Evolutionary conservation across 371 early-diverging fungal genomes (phyloP).

Genomic region (Circinella minor): DNA sequence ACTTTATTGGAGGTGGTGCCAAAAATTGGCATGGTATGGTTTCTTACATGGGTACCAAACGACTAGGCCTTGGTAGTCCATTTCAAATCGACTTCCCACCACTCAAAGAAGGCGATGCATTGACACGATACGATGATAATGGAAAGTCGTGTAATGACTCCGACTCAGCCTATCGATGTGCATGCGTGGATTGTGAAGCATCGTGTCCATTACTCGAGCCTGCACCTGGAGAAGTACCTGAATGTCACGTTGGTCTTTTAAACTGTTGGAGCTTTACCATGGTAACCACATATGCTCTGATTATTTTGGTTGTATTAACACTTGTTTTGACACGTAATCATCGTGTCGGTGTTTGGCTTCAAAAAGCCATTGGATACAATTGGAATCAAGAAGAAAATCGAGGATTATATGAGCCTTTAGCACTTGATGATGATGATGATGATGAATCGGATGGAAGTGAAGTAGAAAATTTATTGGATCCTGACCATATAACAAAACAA

Average conservation of each 20-base stretch:
- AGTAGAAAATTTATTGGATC: constrained; percentile 53
- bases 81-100: constrained; percentile 74
- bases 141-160: constrained; percentile 65
- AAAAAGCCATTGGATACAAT: constrained; percentile 19
- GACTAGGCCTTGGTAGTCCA: constrained; percentile 67
- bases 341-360: constrained; percentile 20
- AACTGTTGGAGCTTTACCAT: constrained; percentile 68
- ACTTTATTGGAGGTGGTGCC: constrained; percentile 79
- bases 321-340: constrained; percentile 31
- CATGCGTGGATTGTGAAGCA: constrained; percentile 75
- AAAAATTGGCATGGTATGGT: constrained; percentile 72
- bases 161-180: constrained; percentile 63
- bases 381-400: constrained; percentile 26
- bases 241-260: constrained; percentile 55
- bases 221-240: constrained; percentile 50
- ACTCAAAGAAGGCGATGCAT: constrained; percentile 25
- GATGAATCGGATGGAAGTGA: constrained; percentile 47
- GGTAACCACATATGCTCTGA: constrained; percentile 51
- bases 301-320: constrained; percentile 36
- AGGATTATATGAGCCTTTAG: constrained; percentile 58
- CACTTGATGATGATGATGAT: constrained; percentile 48
- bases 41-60: constrained; percentile 66
- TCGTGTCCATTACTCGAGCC: constrained; percentile 65
- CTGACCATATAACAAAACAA: constrained; percentile 61
- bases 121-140: constrained; percentile 43